Base-by-base conservation (phyloP, 352 stramenopile genomes). In the Phytopythium delawarense region DNA sequence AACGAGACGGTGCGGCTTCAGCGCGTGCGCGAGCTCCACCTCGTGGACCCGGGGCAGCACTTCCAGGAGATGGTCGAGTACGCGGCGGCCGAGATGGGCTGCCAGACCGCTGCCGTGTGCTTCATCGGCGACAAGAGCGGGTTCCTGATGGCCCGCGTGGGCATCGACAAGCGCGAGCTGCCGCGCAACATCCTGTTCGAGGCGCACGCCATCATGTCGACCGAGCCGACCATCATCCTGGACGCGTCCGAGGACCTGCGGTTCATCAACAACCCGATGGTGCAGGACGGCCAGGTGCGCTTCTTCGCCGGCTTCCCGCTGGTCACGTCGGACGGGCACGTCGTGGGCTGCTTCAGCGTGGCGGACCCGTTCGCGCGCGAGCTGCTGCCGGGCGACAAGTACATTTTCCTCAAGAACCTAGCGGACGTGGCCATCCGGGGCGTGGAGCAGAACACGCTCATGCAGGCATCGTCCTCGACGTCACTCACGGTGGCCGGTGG, bases 61-160 rank as follows among this genome's bases (percentile, higher is more conserved):
- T 94, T 94, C 65, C 86, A 94, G 60, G 86, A 94, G 59, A 93
- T 94, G 80, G 91, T 84, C 57, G 86, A 94, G 63, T 92, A 91
- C 62, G 86, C 84, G 20, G 82, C 84, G 4, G 85, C 86, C 18
- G 84, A 91, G 66, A 74, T 90, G 68, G 81, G 81, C 52, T 94
- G 86, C 68, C 81, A 89, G 71, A 88, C 90, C 49, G 81, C 86
- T 0, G 78, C 78, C n/a, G 83, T 93, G 44, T 90, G 81, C 69
- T 90, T 94, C 59, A 87, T 94, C 23, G 86, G 86, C 28, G 86
- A 93, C 72, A 95, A 92, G 74, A 92, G 78, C 52, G 82, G 82
- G 18, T 95, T 93, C 63, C 58, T 95, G 9, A 89, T 93, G 78
- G 77, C 86, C n/a, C 88, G 83, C 44, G 70, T 93, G 6, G 84